A percentile compares a stretch with the other conserved stretches of the same genome.
phyloP scores from a whole-genome alignment of 2,329 filamentous ascomycete genomes.

The Chaetoscypha palmicola region DNA sequence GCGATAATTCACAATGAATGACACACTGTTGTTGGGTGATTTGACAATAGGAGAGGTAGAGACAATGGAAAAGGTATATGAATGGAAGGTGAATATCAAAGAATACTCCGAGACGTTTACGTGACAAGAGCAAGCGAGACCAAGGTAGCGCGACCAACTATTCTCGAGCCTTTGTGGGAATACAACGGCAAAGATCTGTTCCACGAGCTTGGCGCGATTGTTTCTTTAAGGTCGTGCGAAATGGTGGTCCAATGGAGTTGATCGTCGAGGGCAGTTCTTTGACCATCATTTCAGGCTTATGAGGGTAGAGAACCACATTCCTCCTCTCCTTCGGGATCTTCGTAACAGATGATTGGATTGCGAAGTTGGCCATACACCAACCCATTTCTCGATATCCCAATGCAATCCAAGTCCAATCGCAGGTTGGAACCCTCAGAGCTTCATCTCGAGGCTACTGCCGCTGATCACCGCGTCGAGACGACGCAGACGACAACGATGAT shows the following conservation, averaged over 20 bases:
- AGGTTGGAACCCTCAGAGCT: constrained; percentile 18
- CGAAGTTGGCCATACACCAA: too few species aligned
- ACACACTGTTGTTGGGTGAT: constrained; percentile 11
- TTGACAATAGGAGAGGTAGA: constrained; percentile 20
- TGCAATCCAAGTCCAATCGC: too few species aligned
- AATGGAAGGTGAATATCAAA: constrained; percentile 14
- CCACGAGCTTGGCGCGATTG: constrained; percentile 12
- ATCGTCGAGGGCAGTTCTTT: constrained; percentile 10
- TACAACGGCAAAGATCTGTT: constrained; percentile 14
- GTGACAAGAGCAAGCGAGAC: not conserved
- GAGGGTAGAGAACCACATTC: too few species aligned
- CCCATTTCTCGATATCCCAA: too few species aligned
- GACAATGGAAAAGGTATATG: constrained; percentile 18
- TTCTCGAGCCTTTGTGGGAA: constrained; percentile 13
- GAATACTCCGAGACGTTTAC: constrained; percentile 10
- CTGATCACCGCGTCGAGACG: constrained; percentile 10
- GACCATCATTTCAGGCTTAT: constrained; percentile 12
- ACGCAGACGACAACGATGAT: constrained; percentile 4
- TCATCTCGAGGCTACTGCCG: constrained; percentile 13
- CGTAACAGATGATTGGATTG: too few species aligned
- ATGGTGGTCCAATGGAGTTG: constrained; percentile 14
- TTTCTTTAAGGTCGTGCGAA: constrained; percentile 13
- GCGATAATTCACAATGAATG: too few species aligned
- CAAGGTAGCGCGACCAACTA: constrained; percentile 3
- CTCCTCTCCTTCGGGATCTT: too few species aligned